phyloP scores from a whole-genome alignment of 345 rosid genomes.

The Corchorus olitorius region DNA sequence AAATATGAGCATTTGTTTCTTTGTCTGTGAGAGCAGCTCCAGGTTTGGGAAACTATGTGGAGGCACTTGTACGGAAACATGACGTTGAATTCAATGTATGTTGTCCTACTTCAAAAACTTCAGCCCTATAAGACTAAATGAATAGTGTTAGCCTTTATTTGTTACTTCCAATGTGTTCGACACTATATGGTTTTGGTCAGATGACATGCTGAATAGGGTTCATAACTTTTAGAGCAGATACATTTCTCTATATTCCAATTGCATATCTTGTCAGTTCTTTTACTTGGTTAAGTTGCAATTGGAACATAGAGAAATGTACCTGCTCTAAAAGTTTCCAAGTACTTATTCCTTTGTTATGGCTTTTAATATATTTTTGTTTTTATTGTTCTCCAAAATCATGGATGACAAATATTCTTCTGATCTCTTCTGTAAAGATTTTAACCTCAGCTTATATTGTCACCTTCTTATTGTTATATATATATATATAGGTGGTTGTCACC shows the following conservation, averaged over 20 bases:
- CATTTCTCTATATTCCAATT: too few species aligned
- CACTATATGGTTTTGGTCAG: neutral
- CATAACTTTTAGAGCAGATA: neutral
- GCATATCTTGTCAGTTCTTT: neutral
- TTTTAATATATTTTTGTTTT: slow-evolving; percentile 28
- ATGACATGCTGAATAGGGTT: neutral
- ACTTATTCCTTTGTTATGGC: neutral
- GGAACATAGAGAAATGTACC: neutral
- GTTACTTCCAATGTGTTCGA: neutral
- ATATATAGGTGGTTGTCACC: slow-evolving; percentile 69
- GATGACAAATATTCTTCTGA: slow-evolving; percentile 1
- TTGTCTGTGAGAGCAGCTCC: slow-evolving; percentile 60
- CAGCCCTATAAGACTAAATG: neutral
- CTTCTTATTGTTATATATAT: neutral
- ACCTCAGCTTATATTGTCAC: neutral
- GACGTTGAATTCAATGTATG: slow-evolving; percentile 88
- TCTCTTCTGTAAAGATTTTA: neutral
- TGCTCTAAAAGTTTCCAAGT: neutral
- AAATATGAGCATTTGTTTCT: slow-evolving; percentile 7
- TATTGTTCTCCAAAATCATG: slow-evolving; percentile 69
- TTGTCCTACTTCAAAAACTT: slow-evolving; percentile 7
- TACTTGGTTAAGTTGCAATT: neutral
- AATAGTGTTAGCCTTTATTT: neutral
- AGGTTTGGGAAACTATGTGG: slow-evolving; percentile 95
- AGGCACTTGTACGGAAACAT: slow-evolving; percentile 86